Conservation (phyloP, 2,329 filamentous ascomycete species). For the Volutella citrinella region DNA sequence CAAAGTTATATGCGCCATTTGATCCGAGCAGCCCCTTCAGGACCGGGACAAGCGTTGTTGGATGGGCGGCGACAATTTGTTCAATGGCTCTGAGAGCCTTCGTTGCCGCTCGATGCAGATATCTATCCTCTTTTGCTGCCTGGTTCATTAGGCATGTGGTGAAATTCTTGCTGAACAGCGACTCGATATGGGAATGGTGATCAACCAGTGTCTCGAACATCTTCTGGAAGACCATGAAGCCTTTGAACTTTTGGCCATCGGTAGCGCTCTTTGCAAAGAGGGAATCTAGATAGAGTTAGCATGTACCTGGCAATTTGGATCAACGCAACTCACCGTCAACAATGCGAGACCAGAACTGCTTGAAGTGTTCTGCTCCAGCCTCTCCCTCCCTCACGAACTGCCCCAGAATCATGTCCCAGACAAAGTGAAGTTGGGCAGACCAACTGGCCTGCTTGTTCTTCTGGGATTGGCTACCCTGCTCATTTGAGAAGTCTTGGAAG, state of each 20-base stretch:
- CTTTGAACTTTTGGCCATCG: conserved; percentile 86
- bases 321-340: conserved; percentile 67
- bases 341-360: conserved; percentile 79
- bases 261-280: conserved; percentile 81
- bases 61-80: conserved; percentile 58
- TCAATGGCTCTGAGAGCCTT: conserved; percentile 73
- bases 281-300: conserved; percentile 56
- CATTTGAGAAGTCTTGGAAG: conserved; percentile 50
- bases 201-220: conserved; percentile 57
- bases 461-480: conserved; percentile 38
- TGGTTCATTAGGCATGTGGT: conserved; percentile 82
- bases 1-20: conserved; percentile 74
- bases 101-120: conserved; percentile 74
- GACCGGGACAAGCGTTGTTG: conserved; percentile 57
- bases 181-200: conserved; percentile 45
- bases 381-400: conserved; percentile 43
- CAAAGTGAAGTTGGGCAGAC: conserved; percentile 79
- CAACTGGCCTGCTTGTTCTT: conserved; percentile 68
- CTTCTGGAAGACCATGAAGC: conserved; percentile 82
- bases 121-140: conserved; percentile 71
- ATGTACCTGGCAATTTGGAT: no score
- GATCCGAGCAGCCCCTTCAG: conserved; percentile 67
- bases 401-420: conserved; percentile 77
- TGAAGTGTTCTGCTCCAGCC: conserved; percentile 51
- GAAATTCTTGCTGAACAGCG: conserved; percentile 79